Evolutionary conservation across 2,329 filamentous ascomycete species (phyloP), one percentile per base, ranked within the genome.

Genomic region (Fusarium nematophilum): DNA sequence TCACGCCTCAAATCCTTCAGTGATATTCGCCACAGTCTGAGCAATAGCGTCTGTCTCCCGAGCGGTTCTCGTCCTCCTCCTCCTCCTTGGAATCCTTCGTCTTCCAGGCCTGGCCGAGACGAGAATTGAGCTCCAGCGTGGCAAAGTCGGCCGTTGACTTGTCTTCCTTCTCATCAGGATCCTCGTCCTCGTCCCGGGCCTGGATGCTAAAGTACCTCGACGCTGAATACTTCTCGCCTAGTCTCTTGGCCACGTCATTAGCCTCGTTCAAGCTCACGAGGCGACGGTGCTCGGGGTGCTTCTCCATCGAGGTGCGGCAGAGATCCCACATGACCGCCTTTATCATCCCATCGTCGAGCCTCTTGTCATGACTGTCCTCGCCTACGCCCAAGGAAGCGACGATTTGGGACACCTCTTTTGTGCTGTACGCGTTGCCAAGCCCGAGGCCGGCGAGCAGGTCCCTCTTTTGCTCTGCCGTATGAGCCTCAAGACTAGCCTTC

Each of bases 201-300:
- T 70, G 66, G 21, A 73, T 67, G 57, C 68, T 72, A 39, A 77
- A 78, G 66, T 78, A 77, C 6, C 76, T 70, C 8, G 71, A 74
- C 5, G 63, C 56, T 18, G 70, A 67, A 62, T 81, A 78, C 67
- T 73, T 81, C 71, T 86, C 83, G 52, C 83, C 81, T 11, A 86
- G 72, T 23, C 84, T 74, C 68, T 78, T 82, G 36, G 84, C 83
- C 61, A 86, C 84, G 65, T 87, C 83, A 65, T 85, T 86, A 43
- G 83, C 83, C 66, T 86, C 82, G 66, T 81, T 78, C 40, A 86
- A 74, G 57, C 79, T 83, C 43, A 84, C 82, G 13, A 86, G 77
- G 3, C 78, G 78, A 23, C 84, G 79, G 61, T 76, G 78, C 26
- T 69, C 73, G 23, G 72, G 68, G 27, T 73, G 57, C 49, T 67